These are phyloP conservation scores for Metschnikowia koreensis DNA, from an alignment of 805 yeast genomes.

Conservation along the genomic window DNA sequence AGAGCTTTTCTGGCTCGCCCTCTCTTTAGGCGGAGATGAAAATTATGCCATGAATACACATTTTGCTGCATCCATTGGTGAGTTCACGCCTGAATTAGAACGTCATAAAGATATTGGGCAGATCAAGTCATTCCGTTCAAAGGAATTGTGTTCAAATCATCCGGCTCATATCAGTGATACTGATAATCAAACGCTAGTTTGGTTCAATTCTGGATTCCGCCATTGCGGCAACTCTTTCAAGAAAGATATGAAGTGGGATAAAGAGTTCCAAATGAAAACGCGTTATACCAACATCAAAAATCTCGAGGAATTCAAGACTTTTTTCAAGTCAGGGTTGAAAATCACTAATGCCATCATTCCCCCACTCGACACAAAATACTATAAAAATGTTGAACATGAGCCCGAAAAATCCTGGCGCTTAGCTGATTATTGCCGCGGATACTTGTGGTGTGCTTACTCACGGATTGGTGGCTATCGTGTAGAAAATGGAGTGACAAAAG, in stretches of 20 bases:
- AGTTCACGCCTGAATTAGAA: constrained; percentile 28
- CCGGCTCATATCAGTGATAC: constrained; percentile 57
- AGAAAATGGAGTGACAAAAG: constrained; percentile 19
- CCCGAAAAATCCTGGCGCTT: constrained; percentile 13
- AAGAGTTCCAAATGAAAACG: constrained; percentile 25
- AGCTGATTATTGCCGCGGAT: constrained; percentile 47
- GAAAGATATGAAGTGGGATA: constrained; percentile 27
- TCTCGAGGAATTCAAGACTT: constrained; percentile 24
- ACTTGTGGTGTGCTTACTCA: constrained; percentile 62
- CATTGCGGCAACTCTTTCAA: constrained; percentile 45
- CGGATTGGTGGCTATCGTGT: constrained; percentile 47
- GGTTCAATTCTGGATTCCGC: constrained; percentile 71
- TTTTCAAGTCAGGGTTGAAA: constrained; percentile 32
- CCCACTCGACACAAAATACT: constrained; percentile 1
- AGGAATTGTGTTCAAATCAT: constrained; percentile 58
- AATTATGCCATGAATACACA: constrained; percentile 29
- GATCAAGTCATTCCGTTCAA: constrained; percentile 27
- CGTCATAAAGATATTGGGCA: constrained; percentile 16
- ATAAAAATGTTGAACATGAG: constrained; percentile 12
- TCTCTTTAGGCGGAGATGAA: constrained; percentile 28
- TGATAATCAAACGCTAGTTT: constrained; percentile 49
- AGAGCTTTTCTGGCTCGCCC: constrained; percentile 36
- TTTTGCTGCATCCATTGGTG: constrained; percentile 33
- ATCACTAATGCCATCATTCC: constrained; percentile 43
- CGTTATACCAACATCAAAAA: constrained; percentile 26